Base-by-base conservation (phyloP, 2,329 filamentous ascomycete genomes). In the Eurotiales sp. region DNA sequence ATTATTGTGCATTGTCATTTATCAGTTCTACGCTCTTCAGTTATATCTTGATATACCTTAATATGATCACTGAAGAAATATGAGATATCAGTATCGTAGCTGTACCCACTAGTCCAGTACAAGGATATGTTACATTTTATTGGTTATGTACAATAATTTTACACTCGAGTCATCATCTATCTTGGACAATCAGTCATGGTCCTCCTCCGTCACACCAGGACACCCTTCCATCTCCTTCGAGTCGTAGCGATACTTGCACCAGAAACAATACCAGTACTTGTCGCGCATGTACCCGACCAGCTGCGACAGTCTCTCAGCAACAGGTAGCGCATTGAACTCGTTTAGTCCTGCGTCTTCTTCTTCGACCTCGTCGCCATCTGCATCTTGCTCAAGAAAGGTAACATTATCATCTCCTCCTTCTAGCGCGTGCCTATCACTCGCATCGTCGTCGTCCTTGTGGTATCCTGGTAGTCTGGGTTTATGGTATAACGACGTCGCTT, bases 171-270 rank as follows among this genome's bases (percentile, higher is more conserved):
- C n/a, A n/a, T 19, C 8, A 23, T 46, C 17, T 15, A 15, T 51
- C 8, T 23, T 29, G 8, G 32, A 3, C 3, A 17, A 34, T 41
- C 36, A 85, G 59, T 82, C 82, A 64, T 85, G 82, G 61, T 96
- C 91, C 63, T 96, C 90, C 70, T 96, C 93, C 0, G 84, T 87
- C 30, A 85, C 51, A 1, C 93, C 93, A 0, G 93, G 92, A 75
- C 93, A 99, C 0, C 88, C 91, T 11, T 93, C 89, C 86, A 96
- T 85, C 62, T 90, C 84, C 0, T 61, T 59, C 15, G 66, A 65
- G 27, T 84, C 80, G 66, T 96, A 99, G 47, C 76, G 76, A 69
- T 80, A 87, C 68, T 96, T 97, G 72, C 93, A 99, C 88, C 91
- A 99, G 66, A 96, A 96, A 72, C 93, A 99, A 66, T 99, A 99